These are phyloP conservation scores for Thraustochytrium sp. DNA, from an alignment of 352 stramenopile genomes.

Conservation along the genomic window DNA sequence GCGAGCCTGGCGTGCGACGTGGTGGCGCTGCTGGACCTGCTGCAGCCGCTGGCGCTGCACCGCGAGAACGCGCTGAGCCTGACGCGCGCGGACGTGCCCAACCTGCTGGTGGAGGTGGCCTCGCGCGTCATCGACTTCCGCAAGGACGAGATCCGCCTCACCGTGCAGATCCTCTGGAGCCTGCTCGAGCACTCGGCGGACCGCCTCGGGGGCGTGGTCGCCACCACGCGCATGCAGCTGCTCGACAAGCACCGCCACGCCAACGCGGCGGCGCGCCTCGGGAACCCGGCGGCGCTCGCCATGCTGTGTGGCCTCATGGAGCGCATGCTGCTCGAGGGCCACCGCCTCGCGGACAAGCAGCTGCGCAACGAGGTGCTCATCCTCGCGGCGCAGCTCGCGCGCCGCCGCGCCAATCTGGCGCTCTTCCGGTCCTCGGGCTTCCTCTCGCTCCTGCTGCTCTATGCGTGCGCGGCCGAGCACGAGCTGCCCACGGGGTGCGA, in stretches of 20 bases:
- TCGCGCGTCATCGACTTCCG: slow-evolving; percentile 42
- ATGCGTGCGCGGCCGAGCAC: slow-evolving; percentile 50
- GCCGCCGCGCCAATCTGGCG: slow-evolving; percentile 43
- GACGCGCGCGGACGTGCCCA: slow-evolving; percentile 40
- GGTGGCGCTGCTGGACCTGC: slow-evolving; percentile 46
- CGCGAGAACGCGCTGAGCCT: slow-evolving; percentile 38
- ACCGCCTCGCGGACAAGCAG: slow-evolving; percentile 51
- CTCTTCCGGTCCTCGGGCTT: slow-evolving; percentile 49
- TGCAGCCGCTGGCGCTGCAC: slow-evolving; percentile 48
- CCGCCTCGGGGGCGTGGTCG: slow-evolving; percentile 29
- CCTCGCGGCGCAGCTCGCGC: slow-evolving; percentile 48
- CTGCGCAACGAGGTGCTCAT: slow-evolving; percentile 55
- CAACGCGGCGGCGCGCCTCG: slow-evolving; percentile 48
- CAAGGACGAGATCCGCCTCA: slow-evolving; percentile 47
- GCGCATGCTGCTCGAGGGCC: slow-evolving; percentile 49
- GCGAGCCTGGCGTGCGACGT: not conserved
- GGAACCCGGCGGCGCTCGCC: slow-evolving; percentile 8
- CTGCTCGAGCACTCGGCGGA: slow-evolving; percentile 50
- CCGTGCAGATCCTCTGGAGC: slow-evolving; percentile 54
- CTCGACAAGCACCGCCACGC: slow-evolving; percentile 47
- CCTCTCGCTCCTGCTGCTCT: slow-evolving; percentile 51
- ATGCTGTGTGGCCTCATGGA: slow-evolving; percentile 48
- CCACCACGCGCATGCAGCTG: slow-evolving; percentile 47
- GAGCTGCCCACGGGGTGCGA: slow-evolving; percentile 46
- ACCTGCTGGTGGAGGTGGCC: slow-evolving; percentile 46